Evolutionary conservation across 1,284 basidiomycete species (phyloP), one percentile per base, ranked within the genome.

Genomic region (Ceratobasidium sp.): DNA sequence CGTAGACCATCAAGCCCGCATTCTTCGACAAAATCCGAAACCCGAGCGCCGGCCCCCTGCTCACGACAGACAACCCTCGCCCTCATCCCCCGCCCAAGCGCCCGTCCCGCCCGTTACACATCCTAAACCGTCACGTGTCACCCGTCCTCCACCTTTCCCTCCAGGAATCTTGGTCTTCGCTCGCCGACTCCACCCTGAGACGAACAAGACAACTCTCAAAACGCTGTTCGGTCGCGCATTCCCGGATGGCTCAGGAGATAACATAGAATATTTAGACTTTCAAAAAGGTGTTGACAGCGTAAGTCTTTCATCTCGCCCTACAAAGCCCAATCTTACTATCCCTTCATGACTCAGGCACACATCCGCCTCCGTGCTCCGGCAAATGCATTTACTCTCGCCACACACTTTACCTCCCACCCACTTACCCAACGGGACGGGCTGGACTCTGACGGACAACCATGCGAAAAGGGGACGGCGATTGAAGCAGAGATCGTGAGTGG

Each of bases 181-280:
- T 7, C 88, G 88, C 56, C 86, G 92, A 78, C 78, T 94, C 7
- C 89, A 93, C 76, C 83, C 87, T 1, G 88, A 88, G 74, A 91
- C 91, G 24, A 93, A 92, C 80, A 92, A 92, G 80, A 92, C 91
- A 0, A 89, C 90, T 0, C 82, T 94, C n/a, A 88, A 87, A 54
- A 81, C 83, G 1, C 80, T 92, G 2, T 89, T 92, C 76, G 79
- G 82, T 3, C 78, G 80, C n/a, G 83, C 85, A 0, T 84, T 88
- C 53, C 63, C 58, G 1, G 46, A 75, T 6, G 77, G 78, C 13
- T 77, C 80, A 3, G 85, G 83, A 7, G 65, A 74, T 16, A 65
- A 68, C 0, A 80, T 93, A 34, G 90, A 93, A 79, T 94, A 93
- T 75, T 86, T 93, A 29, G 92, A 94, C 80, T 93, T 88, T 80